These are phyloP conservation scores for Arthroderma sp. DNA, from an alignment of 2,329 filamentous ascomycete species.

Conservation along the genomic window DNA sequence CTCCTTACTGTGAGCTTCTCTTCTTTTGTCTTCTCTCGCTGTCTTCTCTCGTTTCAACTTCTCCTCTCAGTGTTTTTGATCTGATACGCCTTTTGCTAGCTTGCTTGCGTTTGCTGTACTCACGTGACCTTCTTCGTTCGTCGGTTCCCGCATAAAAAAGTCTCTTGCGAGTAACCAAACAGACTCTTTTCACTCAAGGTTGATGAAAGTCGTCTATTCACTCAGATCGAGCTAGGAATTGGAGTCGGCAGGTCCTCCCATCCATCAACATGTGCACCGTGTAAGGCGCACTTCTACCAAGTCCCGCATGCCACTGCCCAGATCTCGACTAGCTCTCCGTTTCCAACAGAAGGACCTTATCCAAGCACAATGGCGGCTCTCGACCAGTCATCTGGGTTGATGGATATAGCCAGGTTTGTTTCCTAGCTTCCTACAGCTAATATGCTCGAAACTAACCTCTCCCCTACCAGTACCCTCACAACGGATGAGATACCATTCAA, in stretches of 20 bases:
- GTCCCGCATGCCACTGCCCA: neutral
- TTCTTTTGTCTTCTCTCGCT: no score
- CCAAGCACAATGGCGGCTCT: conserved; percentile 22
- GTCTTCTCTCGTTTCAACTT: neutral
- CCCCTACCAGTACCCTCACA: conserved; percentile 49
- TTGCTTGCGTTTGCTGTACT: neutral
- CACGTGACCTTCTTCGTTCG: neutral
- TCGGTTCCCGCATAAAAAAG: neutral
- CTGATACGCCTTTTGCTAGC: neutral
- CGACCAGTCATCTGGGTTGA: conserved; percentile 27
- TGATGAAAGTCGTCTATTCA: neutral
- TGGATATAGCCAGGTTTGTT: conserved; percentile 31
- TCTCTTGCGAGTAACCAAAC: neutral
- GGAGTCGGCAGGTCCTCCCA: neutral
- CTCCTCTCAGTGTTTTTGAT: conserved; percentile 4
- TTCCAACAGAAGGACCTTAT: neutral
- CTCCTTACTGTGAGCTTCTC: no score
- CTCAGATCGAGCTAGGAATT: neutral
- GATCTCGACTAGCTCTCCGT: neutral
- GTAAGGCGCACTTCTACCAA: neutral
- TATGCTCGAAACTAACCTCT: neutral
- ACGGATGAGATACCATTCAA: conserved; percentile 89
- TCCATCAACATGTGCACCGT: neutral
- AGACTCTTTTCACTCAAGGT: neutral
- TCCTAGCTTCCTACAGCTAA: neutral